Evolutionary conservation across 352 stramenopile species (phyloP).

Genomic region (Phytophthora nicotianae): DNA sequence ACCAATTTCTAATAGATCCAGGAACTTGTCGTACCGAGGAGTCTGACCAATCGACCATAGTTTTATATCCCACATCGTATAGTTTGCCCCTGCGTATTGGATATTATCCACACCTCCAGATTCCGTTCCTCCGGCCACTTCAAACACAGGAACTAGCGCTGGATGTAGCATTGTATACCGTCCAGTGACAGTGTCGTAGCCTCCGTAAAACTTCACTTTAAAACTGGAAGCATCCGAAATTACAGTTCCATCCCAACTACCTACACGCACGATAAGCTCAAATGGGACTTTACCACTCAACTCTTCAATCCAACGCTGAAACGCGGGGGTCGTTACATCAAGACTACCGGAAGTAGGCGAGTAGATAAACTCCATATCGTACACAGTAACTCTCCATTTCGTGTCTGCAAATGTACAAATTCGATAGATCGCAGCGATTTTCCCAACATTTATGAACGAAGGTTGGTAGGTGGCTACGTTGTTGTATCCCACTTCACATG

Average conservation of each 20-base stretch:
- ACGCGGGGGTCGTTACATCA: neutral
- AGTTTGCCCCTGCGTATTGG: neutral
- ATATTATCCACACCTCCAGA: neutral
- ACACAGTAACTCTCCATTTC: slow-evolving; percentile 14
- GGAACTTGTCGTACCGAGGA: neutral
- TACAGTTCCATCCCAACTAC: neutral
- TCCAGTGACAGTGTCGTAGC: neutral
- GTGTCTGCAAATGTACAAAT: slow-evolving; percentile 12
- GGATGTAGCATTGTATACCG: neutral
- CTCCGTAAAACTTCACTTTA: neutral
- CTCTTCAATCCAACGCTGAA: neutral
- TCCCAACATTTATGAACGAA: neutral
- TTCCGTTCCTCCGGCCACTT: neutral
- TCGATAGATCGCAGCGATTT: slow-evolving; percentile 3
- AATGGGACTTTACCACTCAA: neutral
- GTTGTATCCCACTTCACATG: neutral
- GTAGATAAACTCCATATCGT: neutral
- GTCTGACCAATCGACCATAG: neutral
- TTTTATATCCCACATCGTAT: neutral
- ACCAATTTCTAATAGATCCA: neutral
- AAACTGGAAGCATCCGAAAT: neutral
- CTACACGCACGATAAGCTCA: neutral
- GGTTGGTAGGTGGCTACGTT: neutral
- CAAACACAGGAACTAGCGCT: neutral
- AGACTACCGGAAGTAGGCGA: neutral